Percentiles rank a stretch among this genome's conserved stretches.
These are phyloP conservation scores for Cercospora zeina DNA, from an alignment of 2,329 filamentous ascomycete species.

Conservation along the genomic window DNA sequence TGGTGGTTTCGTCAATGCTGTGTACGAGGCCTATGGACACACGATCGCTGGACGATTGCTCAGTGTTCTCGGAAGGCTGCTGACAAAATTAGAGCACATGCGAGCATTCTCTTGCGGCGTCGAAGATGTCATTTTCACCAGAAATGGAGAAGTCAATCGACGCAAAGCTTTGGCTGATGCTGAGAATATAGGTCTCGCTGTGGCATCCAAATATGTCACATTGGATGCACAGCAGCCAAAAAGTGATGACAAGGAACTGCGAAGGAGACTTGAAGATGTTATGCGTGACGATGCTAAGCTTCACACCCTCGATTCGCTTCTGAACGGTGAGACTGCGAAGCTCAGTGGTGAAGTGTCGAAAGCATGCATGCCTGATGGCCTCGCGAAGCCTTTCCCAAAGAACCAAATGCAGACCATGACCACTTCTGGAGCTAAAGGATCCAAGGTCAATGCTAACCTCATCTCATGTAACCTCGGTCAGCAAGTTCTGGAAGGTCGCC, in stretches of 20 bases:
- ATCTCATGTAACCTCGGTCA: constrained; percentile 98
- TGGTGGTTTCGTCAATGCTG: constrained; percentile 84
- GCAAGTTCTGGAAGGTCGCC: constrained; percentile 89
- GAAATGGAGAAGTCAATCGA: constrained; percentile 71
- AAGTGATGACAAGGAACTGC: constrained; percentile 69
- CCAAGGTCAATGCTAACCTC: constrained; percentile 88
- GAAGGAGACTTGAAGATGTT: constrained; percentile 80
- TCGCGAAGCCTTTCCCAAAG: constrained; percentile 88
- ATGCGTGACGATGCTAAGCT: constrained; percentile 89
- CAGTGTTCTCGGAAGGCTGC: constrained; percentile 81
- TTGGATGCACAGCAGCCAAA: constrained; percentile 64
- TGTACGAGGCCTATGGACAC: constrained; percentile 92
- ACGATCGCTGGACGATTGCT: constrained; percentile 82
- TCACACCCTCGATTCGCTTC: constrained; percentile 81
- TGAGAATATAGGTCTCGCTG: constrained; percentile 68
- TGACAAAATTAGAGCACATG: constrained; percentile 90
- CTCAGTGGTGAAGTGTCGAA: constrained; percentile 78
- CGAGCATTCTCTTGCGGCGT: constrained; percentile 96
- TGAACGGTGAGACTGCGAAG: constrained; percentile 67
- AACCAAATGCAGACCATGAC: constrained; percentile 99
- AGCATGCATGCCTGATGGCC: constrained; percentile 74
- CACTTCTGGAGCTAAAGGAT: constrained; percentile 91
- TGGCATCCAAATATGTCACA: constrained; percentile 86
- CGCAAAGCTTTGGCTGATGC: constrained; percentile 68
- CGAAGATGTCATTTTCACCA: constrained; percentile 86